Base-by-base conservation (phyloP, 2,329 filamentous ascomycete genomes). In the Coniochaeta sp. region DNA sequence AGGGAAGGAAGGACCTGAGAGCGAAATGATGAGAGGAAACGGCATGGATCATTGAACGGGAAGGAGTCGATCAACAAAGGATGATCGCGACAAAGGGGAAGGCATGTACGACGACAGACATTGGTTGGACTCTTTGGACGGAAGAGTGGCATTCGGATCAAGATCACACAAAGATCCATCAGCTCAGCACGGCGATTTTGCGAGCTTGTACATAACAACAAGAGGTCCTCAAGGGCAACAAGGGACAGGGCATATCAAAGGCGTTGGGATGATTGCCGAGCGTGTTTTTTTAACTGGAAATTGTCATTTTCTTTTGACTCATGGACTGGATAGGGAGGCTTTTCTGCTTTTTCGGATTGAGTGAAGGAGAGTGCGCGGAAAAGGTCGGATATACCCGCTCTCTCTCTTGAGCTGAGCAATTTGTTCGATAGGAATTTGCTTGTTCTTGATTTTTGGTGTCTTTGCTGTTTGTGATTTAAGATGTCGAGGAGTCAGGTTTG, bases 311-410 rank as follows among this genome's bases (percentile, higher is more conserved):
- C 16, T 22, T 14, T 42, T 26, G n/a, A n/a, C n/a, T 42, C 38
- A 24, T n/a, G 38, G 20, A 14, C 38, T 22, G 38, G 38, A 42
- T 42, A 42, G 6, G 38, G 38, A 42, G 38, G 38, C 20, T 14
- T 24, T n/a, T 3, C 35, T 26, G 38, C 2, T 14, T n/a, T 42
- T 42, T n/a, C 16, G n/a, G n/a, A 38, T 4, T 42, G n/a, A 6
- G 35, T 42, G 38, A 42, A n/a, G n/a, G 10, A 24, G 27, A 12
- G 27, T 30, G 27, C n/a, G n/a, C n/a, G 12, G 6, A 30, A 6
- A 30, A 12, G 27, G 38, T 42, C 38, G 38, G 38, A 42, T 42
- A 42, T 42, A 42, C 38, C 38, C 38, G 38, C 38, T 40, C 35
- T 10, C n/a, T n/a, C n/a, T 22, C 13, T 6, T 38, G 38, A 42